Base-by-base conservation (phyloP, 2,329 filamentous ascomycete species). In the Ophidiomyces ophidiicola region DNA sequence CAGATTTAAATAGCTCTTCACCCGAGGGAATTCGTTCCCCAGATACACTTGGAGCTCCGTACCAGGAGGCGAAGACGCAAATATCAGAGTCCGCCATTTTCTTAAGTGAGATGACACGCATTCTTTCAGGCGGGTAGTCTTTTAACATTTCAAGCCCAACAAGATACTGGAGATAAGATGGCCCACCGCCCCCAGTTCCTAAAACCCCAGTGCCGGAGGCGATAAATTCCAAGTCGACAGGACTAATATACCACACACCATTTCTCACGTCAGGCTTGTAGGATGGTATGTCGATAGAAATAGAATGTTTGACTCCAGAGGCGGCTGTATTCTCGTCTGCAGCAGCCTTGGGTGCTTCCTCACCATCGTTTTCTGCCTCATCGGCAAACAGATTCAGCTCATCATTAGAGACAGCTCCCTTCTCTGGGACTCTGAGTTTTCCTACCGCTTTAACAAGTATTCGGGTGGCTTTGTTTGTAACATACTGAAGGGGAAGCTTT, bases 11-110 rank as follows among this genome's bases (percentile, higher is more conserved):
- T n/a, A 56, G 42, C 30, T 53, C 48, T 12, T 38, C 44, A 14
- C 54, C 54, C 6, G 48, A 45, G 6, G 50, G 43, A 2, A 53
- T 36, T 21, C 54, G 39, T 39, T 57, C 53, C 14, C 50, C 48
- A 14, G 50, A 47, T 11, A 56, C 54, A n/a, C 48, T 53, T 8
- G 54, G 55, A 5, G 54, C 52, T 14, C 65, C 66, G 30, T 67
- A 68, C 55, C 64, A 67, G 0, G 63, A 63, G 0, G 64, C 64
- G 26, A 66, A 62, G 29, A 63, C 63, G 3, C 64, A 55, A 1
- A 55, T 48, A 6, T 61, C 63, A 7, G 57, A 50, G 20, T 68
- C 64, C 3, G 53, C 49, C 0, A 68, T 46, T 0, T 52, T 48
- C 4, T 53, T 53, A 0, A 62, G 58, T 0, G 61, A 54, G 1